phyloP scores from a whole-genome alignment of 2,329 filamentous ascomycete genomes.

The Aspergillus brunneoviolaceus region DNA sequence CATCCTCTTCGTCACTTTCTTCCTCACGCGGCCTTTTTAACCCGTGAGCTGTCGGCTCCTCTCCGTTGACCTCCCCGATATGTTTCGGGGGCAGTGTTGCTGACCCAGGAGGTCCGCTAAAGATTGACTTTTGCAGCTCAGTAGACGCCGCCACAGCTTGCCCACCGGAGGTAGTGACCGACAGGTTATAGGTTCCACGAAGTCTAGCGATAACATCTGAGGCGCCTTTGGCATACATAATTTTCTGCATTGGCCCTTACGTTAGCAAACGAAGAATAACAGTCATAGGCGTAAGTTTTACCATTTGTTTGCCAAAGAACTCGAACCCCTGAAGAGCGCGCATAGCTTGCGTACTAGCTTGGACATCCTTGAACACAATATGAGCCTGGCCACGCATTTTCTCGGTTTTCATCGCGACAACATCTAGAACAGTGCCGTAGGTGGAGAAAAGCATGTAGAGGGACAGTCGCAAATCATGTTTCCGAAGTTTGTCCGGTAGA shows the following conservation, averaged over 20 bases:
- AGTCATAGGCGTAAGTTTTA: conserved; percentile 48
- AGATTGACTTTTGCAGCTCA: conserved; percentile 76
- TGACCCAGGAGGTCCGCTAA: conserved; percentile 59
- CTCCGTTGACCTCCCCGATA: conserved; percentile 42
- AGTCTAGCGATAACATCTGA: conserved; percentile 87
- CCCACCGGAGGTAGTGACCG: conserved; percentile 49
- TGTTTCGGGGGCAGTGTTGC: conserved; percentile 52
- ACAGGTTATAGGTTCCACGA: conserved; percentile 81
- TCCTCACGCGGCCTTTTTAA: conserved; percentile 71
- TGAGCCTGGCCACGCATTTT: conserved; percentile 98
- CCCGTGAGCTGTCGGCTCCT: conserved; percentile 54
- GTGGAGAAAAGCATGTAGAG: conserved; percentile 94
- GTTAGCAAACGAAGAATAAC: conserved; percentile 5
- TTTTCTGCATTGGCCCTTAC: conserved; percentile 60
- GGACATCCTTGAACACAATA: conserved; percentile 82
- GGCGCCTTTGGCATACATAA: conserved; percentile 85
- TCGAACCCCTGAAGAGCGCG: conserved; percentile 79
- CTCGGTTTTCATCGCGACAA: conserved; percentile 82
- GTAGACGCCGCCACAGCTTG: conserved; percentile 63
- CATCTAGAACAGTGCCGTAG: conserved; percentile 87
- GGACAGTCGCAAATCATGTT: conserved; percentile 78
- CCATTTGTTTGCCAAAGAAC: conserved; percentile 82
- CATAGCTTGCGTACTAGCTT: conserved; percentile 93
- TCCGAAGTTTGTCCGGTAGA: conserved; percentile 85
- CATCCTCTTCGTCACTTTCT: conserved; percentile 53